phyloP scores from a whole-genome alignment of 2,329 filamentous ascomycete genomes.

The Thelonectria rubi region DNA sequence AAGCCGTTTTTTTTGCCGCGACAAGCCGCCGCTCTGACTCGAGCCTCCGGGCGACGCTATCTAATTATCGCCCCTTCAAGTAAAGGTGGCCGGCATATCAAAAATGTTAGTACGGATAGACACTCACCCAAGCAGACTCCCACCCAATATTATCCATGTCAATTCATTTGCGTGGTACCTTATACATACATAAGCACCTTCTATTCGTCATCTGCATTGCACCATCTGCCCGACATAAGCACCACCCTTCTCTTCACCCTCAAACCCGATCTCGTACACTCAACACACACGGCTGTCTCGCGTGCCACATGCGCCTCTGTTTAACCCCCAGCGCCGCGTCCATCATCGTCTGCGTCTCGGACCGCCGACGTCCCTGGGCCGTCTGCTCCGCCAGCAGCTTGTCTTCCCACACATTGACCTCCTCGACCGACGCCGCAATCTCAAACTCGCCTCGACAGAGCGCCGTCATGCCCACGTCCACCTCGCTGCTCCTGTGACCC shows the following conservation, averaged over 20 bases:
- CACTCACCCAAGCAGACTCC: not conserved
- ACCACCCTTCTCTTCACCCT: conserved; percentile 5
- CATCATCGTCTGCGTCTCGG: conserved; percentile 65
- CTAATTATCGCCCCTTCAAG: conserved; percentile 9
- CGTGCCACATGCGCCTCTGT: conserved; percentile 72
- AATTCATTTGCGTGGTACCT: conserved; percentile 10
- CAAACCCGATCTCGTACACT: conserved; percentile 58
- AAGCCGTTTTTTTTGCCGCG: conserved; percentile 37
- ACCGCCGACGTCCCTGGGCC: conserved; percentile 50
- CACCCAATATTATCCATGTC: conserved; percentile 5
- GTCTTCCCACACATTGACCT: conserved; percentile 67
- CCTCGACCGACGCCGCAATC: conserved; percentile 81
- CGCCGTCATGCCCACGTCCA: conserved; percentile 75
- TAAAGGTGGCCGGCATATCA: not conserved
- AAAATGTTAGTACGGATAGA: no score
- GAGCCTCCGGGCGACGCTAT: not conserved
- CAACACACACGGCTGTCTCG: conserved; percentile 64
- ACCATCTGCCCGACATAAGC: conserved; percentile 25
- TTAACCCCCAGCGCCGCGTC: conserved; percentile 66
- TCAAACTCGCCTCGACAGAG: conserved; percentile 86
- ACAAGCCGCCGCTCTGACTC: conserved; percentile 41
- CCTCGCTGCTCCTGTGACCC: conserved; percentile 66
- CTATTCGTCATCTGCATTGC: conserved; percentile 28
- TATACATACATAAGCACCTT: not conserved
- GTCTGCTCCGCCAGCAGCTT: conserved; percentile 41